A percentile compares a stretch with the other conserved stretches of the same genome.
These are phyloP conservation scores for Exserohilum rostratum DNA, from an alignment of 2,329 filamentous ascomycete genomes.

Conservation along the genomic window DNA sequence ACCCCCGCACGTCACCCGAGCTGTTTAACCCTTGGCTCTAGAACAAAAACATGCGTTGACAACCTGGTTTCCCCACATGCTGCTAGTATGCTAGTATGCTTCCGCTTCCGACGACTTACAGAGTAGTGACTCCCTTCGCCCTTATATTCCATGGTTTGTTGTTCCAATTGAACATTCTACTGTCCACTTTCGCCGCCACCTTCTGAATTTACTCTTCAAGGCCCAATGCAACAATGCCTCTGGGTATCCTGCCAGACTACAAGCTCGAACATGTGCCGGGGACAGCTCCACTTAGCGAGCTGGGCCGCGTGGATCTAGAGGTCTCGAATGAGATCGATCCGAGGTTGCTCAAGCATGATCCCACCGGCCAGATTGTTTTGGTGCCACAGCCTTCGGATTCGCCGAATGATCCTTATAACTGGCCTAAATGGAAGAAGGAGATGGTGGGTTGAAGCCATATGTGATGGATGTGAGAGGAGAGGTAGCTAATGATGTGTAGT, in stretches of 20 bases:
- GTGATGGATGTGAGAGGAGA: not conserved
- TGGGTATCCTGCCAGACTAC: constrained; percentile 30
- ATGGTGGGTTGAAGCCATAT: constrained; percentile 4
- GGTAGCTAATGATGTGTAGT: constrained; percentile 6
- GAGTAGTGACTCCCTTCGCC: not conserved
- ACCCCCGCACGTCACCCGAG: constrained; percentile 18
- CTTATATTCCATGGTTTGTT: not conserved
- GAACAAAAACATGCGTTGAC: no score
- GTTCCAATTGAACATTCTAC: not conserved
- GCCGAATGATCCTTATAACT: constrained; percentile 60
- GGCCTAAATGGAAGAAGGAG: constrained; percentile 46
- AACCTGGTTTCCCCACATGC: no score
- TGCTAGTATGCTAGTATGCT: not conserved
- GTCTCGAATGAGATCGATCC: constrained; percentile 19
- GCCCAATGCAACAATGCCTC: constrained; percentile 26
- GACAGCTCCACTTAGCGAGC: constrained; percentile 29
- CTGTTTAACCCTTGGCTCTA: not conserved
- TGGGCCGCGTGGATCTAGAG: constrained; percentile 24
- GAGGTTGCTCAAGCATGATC: constrained; percentile 29
- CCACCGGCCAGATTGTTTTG: constrained; percentile 51
- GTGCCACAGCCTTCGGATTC: constrained; percentile 60
- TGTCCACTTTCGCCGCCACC: not conserved
- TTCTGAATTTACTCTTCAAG: no score
- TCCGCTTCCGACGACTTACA: not conserved
- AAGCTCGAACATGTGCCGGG: constrained; percentile 33